Percentiles rank a stretch among this genome's conserved stretches.
phyloP scores from a whole-genome alignment of 257 asterid species.

The Mitragyna speciosa region DNA sequence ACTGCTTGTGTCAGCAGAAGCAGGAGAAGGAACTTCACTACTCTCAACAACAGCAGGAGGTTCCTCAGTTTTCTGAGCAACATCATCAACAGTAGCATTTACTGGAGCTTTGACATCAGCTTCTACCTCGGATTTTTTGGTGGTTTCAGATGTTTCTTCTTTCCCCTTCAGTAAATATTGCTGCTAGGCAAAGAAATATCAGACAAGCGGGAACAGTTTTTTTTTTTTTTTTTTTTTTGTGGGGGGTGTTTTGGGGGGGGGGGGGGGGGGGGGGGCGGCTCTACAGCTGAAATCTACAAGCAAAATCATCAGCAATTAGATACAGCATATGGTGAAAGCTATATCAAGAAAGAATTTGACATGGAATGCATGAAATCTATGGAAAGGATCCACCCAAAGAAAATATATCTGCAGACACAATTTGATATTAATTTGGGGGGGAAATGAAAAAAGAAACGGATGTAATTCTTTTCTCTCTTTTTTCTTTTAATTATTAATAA shows the following conservation, averaged over 20 bases:
- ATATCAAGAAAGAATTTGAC: not conserved
- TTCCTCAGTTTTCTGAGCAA: constrained; percentile 42
- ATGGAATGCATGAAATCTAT: not conserved
- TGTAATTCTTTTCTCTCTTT: no score
- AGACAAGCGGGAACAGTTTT: not conserved
- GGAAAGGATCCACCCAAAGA: not conserved
- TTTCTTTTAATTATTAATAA: no score
- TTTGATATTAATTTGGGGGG: not conserved
- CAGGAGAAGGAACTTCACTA: constrained; percentile 35
- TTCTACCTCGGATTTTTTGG: constrained; percentile 46
- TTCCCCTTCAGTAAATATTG: constrained; percentile 65
- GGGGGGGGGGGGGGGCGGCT: no score
- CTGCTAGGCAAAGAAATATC: constrained; percentile 36
- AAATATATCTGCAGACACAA: not conserved
- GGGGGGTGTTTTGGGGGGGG: no score
- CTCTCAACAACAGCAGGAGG: constrained; percentile 46
- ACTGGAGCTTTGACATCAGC: constrained; percentile 41
- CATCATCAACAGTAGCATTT: constrained; percentile 39
- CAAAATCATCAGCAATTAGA: no score
- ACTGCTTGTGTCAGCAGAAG: constrained; percentile 44
- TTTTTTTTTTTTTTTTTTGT: no score
- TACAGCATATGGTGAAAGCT: not conserved
- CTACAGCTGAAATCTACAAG: no score
- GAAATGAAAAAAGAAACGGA: not conserved
- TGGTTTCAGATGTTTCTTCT: constrained; percentile 30